Conservation (phyloP, 202 grass and related monocot genomes). For the Musa balbisiana region DNA sequence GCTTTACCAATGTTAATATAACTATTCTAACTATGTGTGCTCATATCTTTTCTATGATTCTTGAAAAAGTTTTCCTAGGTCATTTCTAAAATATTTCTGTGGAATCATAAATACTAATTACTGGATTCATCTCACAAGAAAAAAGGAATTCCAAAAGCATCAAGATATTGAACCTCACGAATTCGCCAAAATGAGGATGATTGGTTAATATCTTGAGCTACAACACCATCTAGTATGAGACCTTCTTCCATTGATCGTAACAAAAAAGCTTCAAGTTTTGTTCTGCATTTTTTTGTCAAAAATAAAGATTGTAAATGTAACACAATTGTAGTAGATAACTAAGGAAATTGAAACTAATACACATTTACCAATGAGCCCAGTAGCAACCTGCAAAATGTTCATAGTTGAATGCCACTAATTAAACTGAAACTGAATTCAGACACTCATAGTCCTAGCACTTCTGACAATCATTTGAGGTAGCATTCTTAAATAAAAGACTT, state of each 20-base stretch:
- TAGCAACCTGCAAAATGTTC: not conserved
- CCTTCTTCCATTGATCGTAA: slow-evolving; percentile 79
- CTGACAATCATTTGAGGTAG: not conserved
- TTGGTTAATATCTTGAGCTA: slow-evolving; percentile 96
- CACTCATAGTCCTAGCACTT: not conserved
- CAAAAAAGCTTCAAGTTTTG: slow-evolving; percentile 95
- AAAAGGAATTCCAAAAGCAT: not conserved
- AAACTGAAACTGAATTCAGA: not conserved
- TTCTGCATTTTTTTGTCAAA: slow-evolving; percentile 32
- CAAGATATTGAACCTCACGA: slow-evolving; percentile 56
- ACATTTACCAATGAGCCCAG: not conserved
- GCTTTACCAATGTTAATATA: too few species aligned
- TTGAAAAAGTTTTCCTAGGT: not conserved
- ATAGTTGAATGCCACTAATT: not conserved
- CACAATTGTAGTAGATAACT: not conserved
- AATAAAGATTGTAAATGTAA: not conserved
- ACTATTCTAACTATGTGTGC: too few species aligned
- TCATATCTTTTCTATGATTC: too few species aligned
- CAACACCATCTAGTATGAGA: slow-evolving; percentile 70
- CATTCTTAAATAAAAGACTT: not conserved
- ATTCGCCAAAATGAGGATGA: slow-evolving; percentile 87
- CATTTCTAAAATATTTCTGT: not conserved
- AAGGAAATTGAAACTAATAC: not conserved
- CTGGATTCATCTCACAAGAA: not conserved
- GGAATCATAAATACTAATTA: not conserved